A percentile compares a stretch with the other conserved stretches of the same genome.
phyloP scores from a whole-genome alignment of 2,329 filamentous ascomycete species.

The Colletotrichum brevisporum region DNA sequence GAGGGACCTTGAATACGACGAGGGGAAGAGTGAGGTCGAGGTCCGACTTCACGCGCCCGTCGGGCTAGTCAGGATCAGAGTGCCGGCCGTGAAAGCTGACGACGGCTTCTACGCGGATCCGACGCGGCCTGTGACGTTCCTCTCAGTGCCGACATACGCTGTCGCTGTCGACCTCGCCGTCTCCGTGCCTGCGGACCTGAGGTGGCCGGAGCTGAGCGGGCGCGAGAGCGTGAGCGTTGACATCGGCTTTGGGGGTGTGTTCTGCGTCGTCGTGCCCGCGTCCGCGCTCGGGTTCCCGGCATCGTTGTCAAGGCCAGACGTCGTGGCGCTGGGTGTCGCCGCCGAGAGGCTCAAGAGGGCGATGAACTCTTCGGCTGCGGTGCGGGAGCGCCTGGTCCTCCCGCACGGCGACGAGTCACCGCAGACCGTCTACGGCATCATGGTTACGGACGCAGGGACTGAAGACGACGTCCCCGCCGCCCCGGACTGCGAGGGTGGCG shows the following conservation, averaged over 20 bases:
- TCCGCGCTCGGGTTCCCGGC: constrained; percentile 54
- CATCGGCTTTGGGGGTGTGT: constrained; percentile 60
- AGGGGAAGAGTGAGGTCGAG: constrained; percentile 42
- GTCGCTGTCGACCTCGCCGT: constrained; percentile 50
- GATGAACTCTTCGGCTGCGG: constrained; percentile 39
- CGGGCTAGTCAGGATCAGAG: constrained; percentile 56
- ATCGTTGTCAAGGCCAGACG: constrained; percentile 47
- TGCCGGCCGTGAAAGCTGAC: constrained; percentile 49
- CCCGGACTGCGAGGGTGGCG: constrained; percentile 46
- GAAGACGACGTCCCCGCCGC: constrained; percentile 44
- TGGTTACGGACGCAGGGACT: constrained; percentile 45
- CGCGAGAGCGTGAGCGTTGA: constrained; percentile 48
- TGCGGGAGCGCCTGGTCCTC: constrained; percentile 36
- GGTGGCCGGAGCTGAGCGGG: constrained; percentile 55
- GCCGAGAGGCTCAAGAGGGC: constrained; percentile 51
- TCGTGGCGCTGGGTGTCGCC: constrained; percentile 49
- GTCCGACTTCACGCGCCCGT: constrained; percentile 60
- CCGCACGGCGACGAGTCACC: constrained; percentile 49
- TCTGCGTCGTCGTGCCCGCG: constrained; percentile 55
- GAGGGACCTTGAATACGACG: constrained; percentile 48
- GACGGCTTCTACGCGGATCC: constrained; percentile 51
- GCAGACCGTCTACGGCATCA: constrained; percentile 57
- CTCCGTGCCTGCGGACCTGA: constrained; percentile 45
- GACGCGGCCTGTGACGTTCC: constrained; percentile 54
- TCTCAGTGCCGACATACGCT: constrained; percentile 58